Percentiles rank a stretch among this genome's conserved stretches.
Conservation (phyloP, 1,139 yeast species). For the Candida sp. region DNA sequence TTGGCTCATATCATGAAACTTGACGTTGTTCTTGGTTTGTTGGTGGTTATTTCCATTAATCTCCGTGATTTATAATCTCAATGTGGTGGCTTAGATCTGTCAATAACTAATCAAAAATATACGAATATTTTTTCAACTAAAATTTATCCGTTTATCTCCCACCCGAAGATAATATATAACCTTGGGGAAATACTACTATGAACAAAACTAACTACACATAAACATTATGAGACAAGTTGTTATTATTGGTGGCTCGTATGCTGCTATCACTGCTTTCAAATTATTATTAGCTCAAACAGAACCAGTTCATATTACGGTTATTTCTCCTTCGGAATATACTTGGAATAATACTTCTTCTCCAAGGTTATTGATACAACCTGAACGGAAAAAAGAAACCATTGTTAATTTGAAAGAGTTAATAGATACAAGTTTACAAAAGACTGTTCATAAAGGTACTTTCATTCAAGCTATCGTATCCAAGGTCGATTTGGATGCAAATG, state of each 20-base stretch:
- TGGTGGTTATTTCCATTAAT: no score
- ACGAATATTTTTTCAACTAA: no score
- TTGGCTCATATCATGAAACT: no score
- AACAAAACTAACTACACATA: no score
- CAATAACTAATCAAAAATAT: no score
- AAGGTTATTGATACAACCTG: conserved; percentile 25
- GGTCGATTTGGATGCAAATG: conserved; percentile 18
- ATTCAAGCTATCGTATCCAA: conserved; percentile 19
- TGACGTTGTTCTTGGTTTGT: no score
- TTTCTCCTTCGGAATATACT: conserved; percentile 16
- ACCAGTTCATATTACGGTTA: conserved; percentile 12
- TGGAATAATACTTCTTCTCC: conserved; percentile 27
- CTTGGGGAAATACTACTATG: no score
- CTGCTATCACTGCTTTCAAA: conserved; percentile 24
- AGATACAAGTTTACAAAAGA: conserved; percentile 9
- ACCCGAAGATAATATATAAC: neutral
- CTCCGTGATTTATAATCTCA: no score
- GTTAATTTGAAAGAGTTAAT: conserved; percentile 17
- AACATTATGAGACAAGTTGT: conserved; percentile 13
- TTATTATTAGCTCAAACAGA: conserved; percentile 9
- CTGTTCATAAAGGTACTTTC: conserved; percentile 12
- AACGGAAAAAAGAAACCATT: conserved; percentile 13
- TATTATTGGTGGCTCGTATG: conserved; percentile 35
- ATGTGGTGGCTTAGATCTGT: no score
- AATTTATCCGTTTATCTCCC: neutral